These are phyloP conservation scores for Candida qinlingensis DNA, from an alignment of 805 yeast species.

Conservation along the genomic window DNA sequence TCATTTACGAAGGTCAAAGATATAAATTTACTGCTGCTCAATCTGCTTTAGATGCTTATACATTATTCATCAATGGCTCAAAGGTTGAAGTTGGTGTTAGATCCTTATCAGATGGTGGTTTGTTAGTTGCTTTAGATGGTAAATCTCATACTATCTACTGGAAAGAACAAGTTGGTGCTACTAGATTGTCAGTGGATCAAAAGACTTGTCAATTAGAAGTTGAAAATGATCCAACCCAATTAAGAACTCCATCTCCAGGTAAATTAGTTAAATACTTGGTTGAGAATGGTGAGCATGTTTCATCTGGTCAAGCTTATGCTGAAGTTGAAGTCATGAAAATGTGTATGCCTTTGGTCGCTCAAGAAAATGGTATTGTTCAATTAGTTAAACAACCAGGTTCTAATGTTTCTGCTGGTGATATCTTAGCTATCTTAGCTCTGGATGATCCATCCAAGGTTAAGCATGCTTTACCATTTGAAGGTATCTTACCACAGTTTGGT, in stretches of 20 bases:
- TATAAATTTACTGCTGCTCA: conserved; percentile 95
- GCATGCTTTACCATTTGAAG: conserved; percentile 93
- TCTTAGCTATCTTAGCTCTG: conserved; percentile 85
- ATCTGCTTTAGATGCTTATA: conserved; percentile 78
- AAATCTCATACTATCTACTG: conserved; percentile 93
- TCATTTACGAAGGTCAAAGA: conserved; percentile 89
- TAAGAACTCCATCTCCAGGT: conserved; percentile 99
- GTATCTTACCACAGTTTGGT: conserved; percentile 87
- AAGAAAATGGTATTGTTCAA: conserved; percentile 90
- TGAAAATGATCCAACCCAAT: conserved; percentile 97
- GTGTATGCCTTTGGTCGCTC: conserved; percentile 96
- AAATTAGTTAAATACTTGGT: conserved; percentile 89
- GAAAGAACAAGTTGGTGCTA: conserved; percentile 96
- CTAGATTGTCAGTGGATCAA: conserved; percentile 90
- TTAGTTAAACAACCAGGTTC: conserved; percentile 96
- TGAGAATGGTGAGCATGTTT: conserved; percentile 91
- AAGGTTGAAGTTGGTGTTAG: conserved; percentile 83
- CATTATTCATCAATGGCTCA: conserved; percentile 90
- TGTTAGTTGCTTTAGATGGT: conserved; percentile 83
- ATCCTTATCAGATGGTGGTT: conserved; percentile 91
- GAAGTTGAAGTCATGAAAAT: conserved; percentile 99
- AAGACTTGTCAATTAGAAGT: conserved; percentile 91
- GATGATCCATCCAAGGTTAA: conserved; percentile 97
- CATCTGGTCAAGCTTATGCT: conserved; percentile 90
- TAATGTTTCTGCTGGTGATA: conserved; percentile 95